Evolutionary conservation across 2,329 filamentous ascomycete genomes (phyloP).

Genomic region (Hymenoscyphus fructigenus): DNA sequence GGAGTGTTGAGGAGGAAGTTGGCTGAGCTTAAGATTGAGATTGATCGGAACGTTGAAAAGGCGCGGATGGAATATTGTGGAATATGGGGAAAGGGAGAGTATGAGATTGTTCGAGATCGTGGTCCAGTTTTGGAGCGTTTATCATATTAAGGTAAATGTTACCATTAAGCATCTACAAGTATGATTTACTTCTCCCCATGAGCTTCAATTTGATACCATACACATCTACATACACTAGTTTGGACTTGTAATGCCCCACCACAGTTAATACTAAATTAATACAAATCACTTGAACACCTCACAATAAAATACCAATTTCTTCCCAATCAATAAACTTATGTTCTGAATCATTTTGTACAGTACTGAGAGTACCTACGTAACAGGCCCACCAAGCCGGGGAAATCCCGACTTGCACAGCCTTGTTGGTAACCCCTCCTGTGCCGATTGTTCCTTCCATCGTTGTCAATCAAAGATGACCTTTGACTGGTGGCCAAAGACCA

Average conservation of each 20-base stretch:
- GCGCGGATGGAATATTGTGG: slow-evolving; percentile 30
- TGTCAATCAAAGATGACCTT: slow-evolving; percentile 4
- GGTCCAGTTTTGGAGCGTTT: background rate
- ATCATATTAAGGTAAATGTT: background rate
- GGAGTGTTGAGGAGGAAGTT: slow-evolving; percentile 15
- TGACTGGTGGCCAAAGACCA: background rate
- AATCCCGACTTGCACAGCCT: no score
- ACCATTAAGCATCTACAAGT: no score
- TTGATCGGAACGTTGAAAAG: slow-evolving; percentile 19
- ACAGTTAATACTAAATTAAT: no score
- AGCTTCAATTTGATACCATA: background rate
- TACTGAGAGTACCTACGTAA: no score
- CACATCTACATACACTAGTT: no score
- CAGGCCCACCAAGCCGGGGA: no score
- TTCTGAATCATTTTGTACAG: no score
- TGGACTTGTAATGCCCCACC: background rate
- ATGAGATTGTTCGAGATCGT: background rate
- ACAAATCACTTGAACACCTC: no score
- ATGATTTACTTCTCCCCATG: no score
- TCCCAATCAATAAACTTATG: no score
- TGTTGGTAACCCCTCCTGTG: background rate
- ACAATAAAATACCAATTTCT: no score
- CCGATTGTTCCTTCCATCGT: background rate
- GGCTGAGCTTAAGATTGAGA: slow-evolving; percentile 12
- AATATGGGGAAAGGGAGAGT: slow-evolving; percentile 27